Evolutionary conservation across 2,329 filamentous ascomycete genomes (phyloP), one percentile per base, ranked within the genome.

Genomic region (Exophiala aquamarina): DNA sequence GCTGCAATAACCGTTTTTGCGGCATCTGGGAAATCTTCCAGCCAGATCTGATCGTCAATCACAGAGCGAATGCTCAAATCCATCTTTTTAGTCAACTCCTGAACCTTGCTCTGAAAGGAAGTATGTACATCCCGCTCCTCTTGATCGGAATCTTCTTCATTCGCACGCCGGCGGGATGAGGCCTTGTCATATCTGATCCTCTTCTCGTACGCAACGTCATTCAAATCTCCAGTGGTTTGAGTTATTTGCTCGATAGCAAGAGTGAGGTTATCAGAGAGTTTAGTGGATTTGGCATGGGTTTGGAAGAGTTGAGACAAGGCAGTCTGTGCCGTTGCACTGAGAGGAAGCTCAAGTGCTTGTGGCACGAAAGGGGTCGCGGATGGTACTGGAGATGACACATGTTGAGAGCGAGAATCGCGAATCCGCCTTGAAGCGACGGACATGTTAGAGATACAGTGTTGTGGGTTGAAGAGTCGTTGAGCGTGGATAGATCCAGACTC

Each of bases 1-100:
- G 70, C 73, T 50, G 37, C 62, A 49, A 58, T 66, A 55, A 81
- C 59, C 49, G 68, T 67, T 3, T 61, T 57, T 3, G 83, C 51
- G 2, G 69, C 66, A 10, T 70, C 67, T 21, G 68, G 66, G 35
- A 80, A 60, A 3, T 63, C 60, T 44, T 71, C 63, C 11, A 79
- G 61, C 49, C 69, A 73, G 7, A 73, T 66, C 47, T 75, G 70
- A 7, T 71, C 70, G 63, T 87, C 83, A 49, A 86, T 77, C 39
- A 81, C 63, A 10, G 72, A 67, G 13, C 82, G 73, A 59, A 85
- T 74, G 36, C 69, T 71, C 59, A 75, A 70, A 55, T 87, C 83
- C 60, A 85, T 70, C 41, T 72, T 70, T 20, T 65, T 62, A 1
- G 80, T 84, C 56, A 79, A 66, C 3, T 65, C 62, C 13, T 74